Evolutionary conservation across 805 yeast species (phyloP), one percentile per base, ranked within the genome.

Genomic region (Yamadazyma philogaea): DNA sequence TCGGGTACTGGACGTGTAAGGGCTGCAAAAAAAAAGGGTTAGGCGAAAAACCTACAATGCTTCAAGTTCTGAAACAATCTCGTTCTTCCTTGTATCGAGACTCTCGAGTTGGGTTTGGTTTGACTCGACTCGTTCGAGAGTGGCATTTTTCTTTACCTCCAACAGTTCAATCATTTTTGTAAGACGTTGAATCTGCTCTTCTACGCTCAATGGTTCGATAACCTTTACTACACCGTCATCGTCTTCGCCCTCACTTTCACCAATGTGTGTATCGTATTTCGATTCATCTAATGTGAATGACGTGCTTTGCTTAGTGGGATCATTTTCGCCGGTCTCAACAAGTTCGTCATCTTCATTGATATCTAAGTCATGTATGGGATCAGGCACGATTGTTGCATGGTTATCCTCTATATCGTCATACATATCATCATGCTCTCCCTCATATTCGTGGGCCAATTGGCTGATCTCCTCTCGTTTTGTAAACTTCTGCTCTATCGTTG

Each of bases 211-310:
- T 11, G 52, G 52, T 28, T 44, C 40, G 4, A 40, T 20, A 1
- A 48, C 37, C 38, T 19, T 39, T 11, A 30, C 33, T 24, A 30
- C 7, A 40, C 19, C 4, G 6, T 30, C 14, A 19, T 15, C 33
- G 14, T 7, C 21, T 2, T 33, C 43, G 11, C 42, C 47, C 7
- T 45, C 49, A 27, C 41, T 43, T 8, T 40, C 45, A 7, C 48
- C 45, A n/a, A 48, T 44, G 8, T 45, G 46, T 2, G 40, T 22
- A 30, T 49, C 52, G 30, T 49, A 49, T n/a, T 32, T 43, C 2
- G 39, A 44, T 12, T 24, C 34, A 45, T 45, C 48, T 7, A 43
- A 28, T 3, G 17, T 33, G 12, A 36, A 16, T 5, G 34, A 26
- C 2, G 19, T 8, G 10, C n/a, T 18, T 3, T 11, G 22, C 10